These are phyloP conservation scores for Phytophthora brassicae DNA, from an alignment of 352 stramenopile species.

Conservation along the genomic window DNA sequence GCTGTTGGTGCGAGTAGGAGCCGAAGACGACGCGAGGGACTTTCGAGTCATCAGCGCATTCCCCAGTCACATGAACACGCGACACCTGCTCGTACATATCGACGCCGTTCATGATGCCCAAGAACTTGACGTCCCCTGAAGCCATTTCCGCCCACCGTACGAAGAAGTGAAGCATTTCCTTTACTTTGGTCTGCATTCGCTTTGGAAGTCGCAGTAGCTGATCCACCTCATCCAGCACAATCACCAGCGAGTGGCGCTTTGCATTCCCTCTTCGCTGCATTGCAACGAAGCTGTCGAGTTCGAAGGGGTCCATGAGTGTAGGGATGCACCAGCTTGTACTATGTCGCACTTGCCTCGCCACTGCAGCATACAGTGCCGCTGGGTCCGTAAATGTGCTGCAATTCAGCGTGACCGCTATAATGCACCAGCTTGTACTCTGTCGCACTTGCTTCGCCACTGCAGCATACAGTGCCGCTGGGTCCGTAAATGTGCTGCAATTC, in stretches of 20 bases:
- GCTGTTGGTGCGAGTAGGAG: constrained; percentile 55
- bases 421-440: constrained; percentile 21
- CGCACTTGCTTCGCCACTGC: constrained; percentile 34
- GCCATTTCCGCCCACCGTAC: constrained; percentile 53
- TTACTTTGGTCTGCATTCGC: constrained; percentile 42
- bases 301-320: constrained; percentile 38
- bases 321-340: constrained; percentile 32
- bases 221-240: constrained; percentile 75
- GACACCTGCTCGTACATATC: constrained; percentile 72
- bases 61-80: constrained; percentile 24
- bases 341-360: constrained; percentile 29
- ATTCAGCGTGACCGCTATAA: too few species aligned
- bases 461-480: constrained; percentile 46
- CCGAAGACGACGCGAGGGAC: constrained; percentile 57
- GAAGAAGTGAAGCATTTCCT: constrained; percentile 59
- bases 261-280: not conserved
- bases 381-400: constrained; percentile 67
- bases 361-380: constrained; percentile 40
- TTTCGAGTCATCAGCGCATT: constrained; percentile 8
- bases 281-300: constrained; percentile 52
- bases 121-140: constrained; percentile 41
- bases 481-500: constrained; percentile 70
- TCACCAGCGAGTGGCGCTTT: constrained; percentile 20
- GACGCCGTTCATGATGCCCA: constrained; percentile 76
- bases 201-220: constrained; percentile 53